phyloP scores from a whole-genome alignment of 106 monocot genomes.

The Agapanthus africanus region DNA sequence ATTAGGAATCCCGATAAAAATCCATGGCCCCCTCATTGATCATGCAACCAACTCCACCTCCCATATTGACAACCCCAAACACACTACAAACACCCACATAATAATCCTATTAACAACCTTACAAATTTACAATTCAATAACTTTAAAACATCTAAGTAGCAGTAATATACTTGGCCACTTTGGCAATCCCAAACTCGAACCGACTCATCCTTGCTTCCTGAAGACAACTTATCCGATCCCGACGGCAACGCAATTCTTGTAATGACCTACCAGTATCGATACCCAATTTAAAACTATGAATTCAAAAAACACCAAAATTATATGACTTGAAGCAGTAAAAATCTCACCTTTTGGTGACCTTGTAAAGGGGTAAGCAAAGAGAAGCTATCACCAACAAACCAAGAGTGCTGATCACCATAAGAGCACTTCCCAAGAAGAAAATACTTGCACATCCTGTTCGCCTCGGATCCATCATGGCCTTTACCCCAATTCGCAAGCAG shows the following conservation, averaged over 20 bases:
- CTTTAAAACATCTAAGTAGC: too few relatives aligned
- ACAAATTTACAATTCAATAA: too few relatives aligned
- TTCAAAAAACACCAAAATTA: too few relatives aligned
- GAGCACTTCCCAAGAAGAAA: conserved; percentile 41
- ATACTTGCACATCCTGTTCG: conserved; percentile 33
- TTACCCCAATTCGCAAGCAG: conserved; percentile 44
- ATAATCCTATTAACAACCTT: too few relatives aligned
- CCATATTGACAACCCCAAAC: conserved; percentile 49
- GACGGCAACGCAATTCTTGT: conserved; percentile 82
- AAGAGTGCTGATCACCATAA: conserved; percentile 66
- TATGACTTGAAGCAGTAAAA: background rate
- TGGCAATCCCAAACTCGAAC: conserved; percentile 92
- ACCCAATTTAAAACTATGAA: too few relatives aligned
- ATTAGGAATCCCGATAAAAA: conserved; percentile 80
- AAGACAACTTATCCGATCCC: conserved; percentile 87
- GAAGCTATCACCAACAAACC: conserved; percentile 56
- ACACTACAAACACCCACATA: too few relatives aligned
- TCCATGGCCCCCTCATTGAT: conserved; percentile 91
- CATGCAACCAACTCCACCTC: conserved; percentile 92
- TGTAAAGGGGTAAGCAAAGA: conserved; percentile 47
- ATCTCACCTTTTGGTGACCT: conserved; percentile 73
- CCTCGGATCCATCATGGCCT: conserved; percentile 26
- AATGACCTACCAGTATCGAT: conserved; percentile 67
- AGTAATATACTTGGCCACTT: conserved; percentile 61
- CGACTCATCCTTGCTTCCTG: conserved; percentile 81